These are phyloP conservation scores for Bruguiera parviflora DNA, from an alignment of 345 rosid species.

Conservation along the genomic window DNA sequence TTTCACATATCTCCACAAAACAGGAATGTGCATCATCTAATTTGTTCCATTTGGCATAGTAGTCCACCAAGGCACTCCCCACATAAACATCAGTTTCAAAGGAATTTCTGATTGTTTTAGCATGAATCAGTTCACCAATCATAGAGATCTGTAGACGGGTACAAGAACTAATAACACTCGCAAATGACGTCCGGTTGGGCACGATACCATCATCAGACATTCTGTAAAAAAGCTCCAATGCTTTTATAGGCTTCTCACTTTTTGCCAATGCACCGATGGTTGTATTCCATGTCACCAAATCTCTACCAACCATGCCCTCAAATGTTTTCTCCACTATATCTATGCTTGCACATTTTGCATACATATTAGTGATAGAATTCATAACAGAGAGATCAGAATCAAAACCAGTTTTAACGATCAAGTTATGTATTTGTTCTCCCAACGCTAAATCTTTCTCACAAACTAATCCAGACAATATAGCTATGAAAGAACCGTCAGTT, in stretches of 20 bases:
- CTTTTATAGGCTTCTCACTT: conserved; percentile 40
- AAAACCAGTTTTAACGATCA: conserved; percentile 51
- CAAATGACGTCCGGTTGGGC: conserved; percentile 56
- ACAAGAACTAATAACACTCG: conserved; percentile 46
- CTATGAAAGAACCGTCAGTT: conserved; percentile 56
- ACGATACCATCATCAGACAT: conserved; percentile 40
- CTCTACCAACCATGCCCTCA: conserved; percentile 34
- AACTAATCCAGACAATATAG: conserved; percentile 50
- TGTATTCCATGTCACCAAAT: conserved; percentile 75
- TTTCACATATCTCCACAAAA: conserved; percentile 49
- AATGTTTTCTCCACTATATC: conserved; percentile 48
- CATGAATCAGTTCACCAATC: conserved; percentile 59
- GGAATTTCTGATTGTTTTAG: conserved; percentile 40
- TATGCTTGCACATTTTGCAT: conserved; percentile 47
- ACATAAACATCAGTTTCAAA: conserved; percentile 46
- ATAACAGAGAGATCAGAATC: conserved; percentile 32
- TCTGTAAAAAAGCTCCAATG: conserved; percentile 40
- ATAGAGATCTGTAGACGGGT: conserved; percentile 29
- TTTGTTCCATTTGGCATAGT: conserved; percentile 58
- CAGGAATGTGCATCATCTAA: conserved; percentile 52
- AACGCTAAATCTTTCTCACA: conserved; percentile 41
- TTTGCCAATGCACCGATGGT: conserved; percentile 52
- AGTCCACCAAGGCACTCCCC: conserved; percentile 71
- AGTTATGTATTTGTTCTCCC: conserved; percentile 62
- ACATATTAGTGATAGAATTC: conserved; percentile 59